phyloP scores from a whole-genome alignment of 208 protist species.

The Leishmania tropica region DNA sequence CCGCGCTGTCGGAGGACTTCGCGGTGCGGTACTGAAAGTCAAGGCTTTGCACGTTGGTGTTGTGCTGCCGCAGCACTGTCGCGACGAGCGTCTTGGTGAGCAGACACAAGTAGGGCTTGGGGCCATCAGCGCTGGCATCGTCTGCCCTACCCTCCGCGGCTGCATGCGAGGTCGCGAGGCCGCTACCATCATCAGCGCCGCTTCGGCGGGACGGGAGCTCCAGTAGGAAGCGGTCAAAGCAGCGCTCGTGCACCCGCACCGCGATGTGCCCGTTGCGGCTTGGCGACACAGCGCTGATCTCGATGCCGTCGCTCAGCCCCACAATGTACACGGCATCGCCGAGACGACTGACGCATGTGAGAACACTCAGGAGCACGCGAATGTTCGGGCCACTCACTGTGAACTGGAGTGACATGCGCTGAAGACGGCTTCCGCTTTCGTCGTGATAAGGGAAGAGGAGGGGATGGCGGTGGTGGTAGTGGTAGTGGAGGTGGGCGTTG shows the following conservation, averaged over 20 bases:
- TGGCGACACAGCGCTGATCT: slow-evolving; percentile 41
- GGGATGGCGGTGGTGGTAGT: background rate
- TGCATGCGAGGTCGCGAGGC: slow-evolving; percentile 2
- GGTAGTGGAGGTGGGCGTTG: background rate
- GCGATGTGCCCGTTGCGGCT: slow-evolving; percentile 41
- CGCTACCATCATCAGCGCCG: background rate
- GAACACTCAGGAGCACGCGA: slow-evolving; percentile 45
- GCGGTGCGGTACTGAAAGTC: slow-evolving; percentile 10
- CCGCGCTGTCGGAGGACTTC: background rate
- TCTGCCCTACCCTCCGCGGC: background rate
- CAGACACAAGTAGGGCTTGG: slow-evolving; percentile 23
- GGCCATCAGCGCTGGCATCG: background rate
- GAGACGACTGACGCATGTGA: slow-evolving; percentile 41
- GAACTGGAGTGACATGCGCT: slow-evolving; percentile 48
- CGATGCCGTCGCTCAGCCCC: slow-evolving; percentile 36
- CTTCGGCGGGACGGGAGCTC: background rate
- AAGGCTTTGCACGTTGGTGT: slow-evolving; percentile 26
- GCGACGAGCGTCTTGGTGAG: slow-evolving; percentile 42
- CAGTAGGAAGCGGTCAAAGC: slow-evolving; percentile 41
- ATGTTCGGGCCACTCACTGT: slow-evolving; percentile 40
- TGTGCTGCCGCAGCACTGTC: slow-evolving; percentile 54
- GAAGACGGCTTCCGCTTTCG: background rate
- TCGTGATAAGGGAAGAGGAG: background rate
- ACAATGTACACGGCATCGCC: slow-evolving; percentile 48
- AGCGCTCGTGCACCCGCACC: slow-evolving; percentile 26